Base-by-base conservation (phyloP, 768 basidiomycete genomes). In the Neoboletus magnificus region DNA sequence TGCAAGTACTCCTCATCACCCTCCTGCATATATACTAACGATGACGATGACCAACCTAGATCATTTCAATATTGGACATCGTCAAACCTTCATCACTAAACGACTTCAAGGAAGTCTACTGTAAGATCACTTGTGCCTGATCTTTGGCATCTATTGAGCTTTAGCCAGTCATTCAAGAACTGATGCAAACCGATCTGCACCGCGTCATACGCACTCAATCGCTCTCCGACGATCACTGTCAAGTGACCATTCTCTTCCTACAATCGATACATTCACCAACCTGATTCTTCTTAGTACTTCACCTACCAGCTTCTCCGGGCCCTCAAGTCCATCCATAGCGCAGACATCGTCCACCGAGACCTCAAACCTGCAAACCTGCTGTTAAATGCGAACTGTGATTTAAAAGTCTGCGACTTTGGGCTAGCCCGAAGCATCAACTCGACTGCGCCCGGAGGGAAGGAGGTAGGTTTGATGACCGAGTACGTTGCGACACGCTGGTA, bases 401-500 rank as follows among this genome's bases (percentile, higher is more conserved):
- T 93, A 41, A 91, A 91, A 72, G 87, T 91, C 48, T 87, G 91
- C 73, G 91, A 96, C 68, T 95, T 95, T 68, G 93, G 93, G 50
- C 76, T 93, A 25, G 89, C 91, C 12, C 74, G 89, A 43, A 84
- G 80, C 60, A 78, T 85, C 45, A 80, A 84, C 65, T 80, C 79
- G 49, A 71, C 71, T 41, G 72, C 78, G 10, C 67, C 78, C 5
- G 77, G 77, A 30, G 81, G 81, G 20, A 85, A 85, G 68, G 86
- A 87, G 63, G 75, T 77, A 23, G 85, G 86, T 3, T 67, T 86
- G 56, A 86, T 87, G 86, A 87, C 86, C 23, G 87, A 89, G 74
- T 92, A 91, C 64, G 93, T 96, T 50, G 92, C 93, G 2, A 95
- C 93, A 50, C 76, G 93, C 51, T 95, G 91, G 93, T 96, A 94